Percentiles rank a stretch among this genome's conserved stretches.
Conservation (phyloP, 176 grass and related monocot species). For the Eragrostis curvula region DNA sequence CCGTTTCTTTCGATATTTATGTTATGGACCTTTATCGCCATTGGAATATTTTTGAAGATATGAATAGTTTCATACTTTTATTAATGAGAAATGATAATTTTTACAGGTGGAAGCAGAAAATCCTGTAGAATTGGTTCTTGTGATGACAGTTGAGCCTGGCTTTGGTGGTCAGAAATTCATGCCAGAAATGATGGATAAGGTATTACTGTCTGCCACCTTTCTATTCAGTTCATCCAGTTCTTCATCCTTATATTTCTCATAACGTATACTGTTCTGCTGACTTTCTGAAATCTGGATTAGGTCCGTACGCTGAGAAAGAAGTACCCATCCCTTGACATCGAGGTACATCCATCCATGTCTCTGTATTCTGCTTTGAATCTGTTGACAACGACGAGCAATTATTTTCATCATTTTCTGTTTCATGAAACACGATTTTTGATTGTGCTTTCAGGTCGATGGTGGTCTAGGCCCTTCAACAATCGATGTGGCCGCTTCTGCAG, state of each 20-base stretch:
- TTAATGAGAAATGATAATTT: not conserved
- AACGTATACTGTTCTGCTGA: not conserved
- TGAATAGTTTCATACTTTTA: not conserved
- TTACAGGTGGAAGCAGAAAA: slow-evolving; percentile 88
- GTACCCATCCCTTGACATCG: slow-evolving; percentile 92
- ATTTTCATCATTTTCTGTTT: not conserved
- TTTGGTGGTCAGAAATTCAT: slow-evolving; percentile 99
- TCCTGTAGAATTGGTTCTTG: slow-evolving; percentile 90
- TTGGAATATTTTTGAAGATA: not conserved
- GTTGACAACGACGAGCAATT: not conserved
- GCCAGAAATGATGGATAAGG: slow-evolving; percentile 99
- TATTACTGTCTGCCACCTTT: slow-evolving; percentile 14
- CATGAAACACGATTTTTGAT: not conserved
- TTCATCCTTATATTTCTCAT: not conserved
- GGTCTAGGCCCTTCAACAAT: slow-evolving; percentile 95
- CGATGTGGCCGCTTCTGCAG: slow-evolving; percentile 65
- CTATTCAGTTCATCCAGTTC: not conserved
- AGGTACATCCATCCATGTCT: slow-evolving; percentile 52
- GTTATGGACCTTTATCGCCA: not conserved
- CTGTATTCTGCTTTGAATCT: not conserved
- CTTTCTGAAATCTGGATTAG: slow-evolving; percentile 44
- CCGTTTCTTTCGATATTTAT: not conserved
- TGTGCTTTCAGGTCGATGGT: slow-evolving; percentile 70
- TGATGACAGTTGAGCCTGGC: slow-evolving; percentile 98
- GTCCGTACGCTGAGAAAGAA: slow-evolving; percentile 86